A percentile compares a stretch with the other conserved stretches of the same genome.
Conservation (phyloP, 768 basidiomycete species). For the Pholiota microspora region DNA sequence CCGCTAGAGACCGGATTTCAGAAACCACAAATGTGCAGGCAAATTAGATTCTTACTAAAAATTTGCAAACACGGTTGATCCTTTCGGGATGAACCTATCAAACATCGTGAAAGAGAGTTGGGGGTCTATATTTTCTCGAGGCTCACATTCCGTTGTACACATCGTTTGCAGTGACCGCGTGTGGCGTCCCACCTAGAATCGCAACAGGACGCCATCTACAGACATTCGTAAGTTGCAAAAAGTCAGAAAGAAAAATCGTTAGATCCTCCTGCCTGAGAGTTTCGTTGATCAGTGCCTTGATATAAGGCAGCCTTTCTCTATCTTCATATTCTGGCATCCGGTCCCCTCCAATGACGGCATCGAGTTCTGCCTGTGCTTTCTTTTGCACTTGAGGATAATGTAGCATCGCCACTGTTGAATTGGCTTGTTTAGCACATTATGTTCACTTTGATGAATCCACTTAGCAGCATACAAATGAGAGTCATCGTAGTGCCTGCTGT, state of each 20-base stretch:
- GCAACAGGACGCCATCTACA: slow-evolving; percentile 33
- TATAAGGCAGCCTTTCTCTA: slow-evolving; percentile 31
- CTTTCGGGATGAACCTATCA: slow-evolving; percentile 32
- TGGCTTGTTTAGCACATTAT: background rate
- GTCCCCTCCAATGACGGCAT: slow-evolving; percentile 31
- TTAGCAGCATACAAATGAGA: slow-evolving; percentile 28
- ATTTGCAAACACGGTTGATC: slow-evolving; percentile 35
- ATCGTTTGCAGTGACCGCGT: slow-evolving; percentile 36
- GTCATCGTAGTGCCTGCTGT: slow-evolving; percentile 29
- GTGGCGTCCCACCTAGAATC: slow-evolving; percentile 33
- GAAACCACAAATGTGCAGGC: background rate
- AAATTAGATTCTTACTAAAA: slow-evolving; percentile 15
- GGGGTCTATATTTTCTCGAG: too few species aligned
- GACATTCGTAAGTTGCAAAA: background rate
- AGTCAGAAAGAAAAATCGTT: background rate
- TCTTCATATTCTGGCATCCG: slow-evolving; percentile 38
- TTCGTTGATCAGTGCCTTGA: slow-evolving; percentile 37
- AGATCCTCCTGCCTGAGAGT: slow-evolving; percentile 27
- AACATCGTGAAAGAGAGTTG: too few species aligned
- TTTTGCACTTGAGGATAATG: slow-evolving; percentile 37
- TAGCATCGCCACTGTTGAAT: slow-evolving; percentile 33
- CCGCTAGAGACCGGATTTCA: background rate
- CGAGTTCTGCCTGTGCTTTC: slow-evolving; percentile 39
- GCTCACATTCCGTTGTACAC: slow-evolving; percentile 35
- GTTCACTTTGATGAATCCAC: slow-evolving; percentile 3